These are phyloP conservation scores for Pyrus pyrifolia DNA, from an alignment of 306 rosid genomes.

Conservation along the genomic window DNA sequence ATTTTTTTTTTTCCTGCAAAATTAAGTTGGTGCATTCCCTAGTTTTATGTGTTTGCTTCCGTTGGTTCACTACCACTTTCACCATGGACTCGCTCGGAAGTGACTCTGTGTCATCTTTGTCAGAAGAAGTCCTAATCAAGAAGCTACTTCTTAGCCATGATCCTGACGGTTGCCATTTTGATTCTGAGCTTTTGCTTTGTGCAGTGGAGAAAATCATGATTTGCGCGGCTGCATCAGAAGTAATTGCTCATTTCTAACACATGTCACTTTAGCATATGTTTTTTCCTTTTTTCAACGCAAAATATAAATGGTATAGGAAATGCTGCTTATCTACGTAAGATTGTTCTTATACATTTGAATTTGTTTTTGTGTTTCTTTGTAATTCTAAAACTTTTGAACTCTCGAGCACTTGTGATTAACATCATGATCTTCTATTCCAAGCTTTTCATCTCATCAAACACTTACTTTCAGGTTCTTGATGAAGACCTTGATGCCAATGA, in stretches of 20 bases:
- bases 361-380: too few relatives aligned
- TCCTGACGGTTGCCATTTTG: conserved; percentile 57
- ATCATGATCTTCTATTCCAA: not conserved
- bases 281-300: not conserved
- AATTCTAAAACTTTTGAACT: too few relatives aligned
- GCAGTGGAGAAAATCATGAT: conserved; percentile 47
- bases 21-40: not conserved
- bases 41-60: not conserved
- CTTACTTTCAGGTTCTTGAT: conserved; percentile 49
- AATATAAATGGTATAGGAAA: too few relatives aligned
- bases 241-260: conserved; percentile 3
- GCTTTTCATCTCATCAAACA: not conserved
- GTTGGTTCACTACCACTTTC: conserved; percentile 14
- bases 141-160: conserved; percentile 56
- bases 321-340: too few relatives aligned
- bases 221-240: conserved; percentile 29
- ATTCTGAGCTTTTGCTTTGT: conserved; percentile 46
- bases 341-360: too few relatives aligned
- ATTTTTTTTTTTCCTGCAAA: not conserved
- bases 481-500: conserved; percentile 21
- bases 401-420: not conserved
- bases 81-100: conserved; percentile 30
- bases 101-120: conserved; percentile 15
- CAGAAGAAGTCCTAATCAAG: conserved; percentile 33
- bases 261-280: not conserved